These are phyloP conservation scores for Bauhinia variegata DNA, from an alignment of 306 rosid species.

Conservation along the genomic window DNA sequence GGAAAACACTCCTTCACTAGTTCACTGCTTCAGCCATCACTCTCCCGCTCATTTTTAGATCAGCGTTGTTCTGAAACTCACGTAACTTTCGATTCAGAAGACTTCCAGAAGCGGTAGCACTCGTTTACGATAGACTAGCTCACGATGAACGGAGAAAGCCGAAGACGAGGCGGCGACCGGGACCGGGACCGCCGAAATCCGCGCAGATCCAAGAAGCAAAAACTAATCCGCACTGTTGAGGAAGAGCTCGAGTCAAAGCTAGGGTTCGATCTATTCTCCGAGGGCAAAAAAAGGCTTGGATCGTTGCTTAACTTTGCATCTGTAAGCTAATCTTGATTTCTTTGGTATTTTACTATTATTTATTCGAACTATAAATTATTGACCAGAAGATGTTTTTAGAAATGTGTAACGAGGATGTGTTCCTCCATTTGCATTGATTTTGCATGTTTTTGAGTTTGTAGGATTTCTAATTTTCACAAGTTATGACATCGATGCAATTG, in stretches of 20 bases:
- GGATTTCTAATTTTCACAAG: background rate
- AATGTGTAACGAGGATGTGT: background rate
- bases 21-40: background rate
- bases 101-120: background rate
- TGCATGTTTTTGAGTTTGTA: background rate
- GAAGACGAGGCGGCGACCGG: no score
- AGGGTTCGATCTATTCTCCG: constrained; percentile 80
- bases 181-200: constrained; percentile 58
- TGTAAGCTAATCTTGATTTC: constrained; percentile 50
- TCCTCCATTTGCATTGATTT: constrained; percentile 6
- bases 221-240: constrained; percentile 68
- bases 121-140: background rate
- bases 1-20: constrained; percentile 33
- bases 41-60: background rate
- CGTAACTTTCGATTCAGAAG: background rate
- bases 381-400: no score
- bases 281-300: constrained; percentile 89
- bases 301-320: constrained; percentile 82
- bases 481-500: constrained; percentile 1
- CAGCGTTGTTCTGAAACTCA: background rate
- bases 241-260: constrained; percentile 86
- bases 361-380: no score
- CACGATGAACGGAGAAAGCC: constrained; percentile 58
- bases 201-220: constrained; percentile 65
- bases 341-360: background rate